Evolutionary conservation across 257 asterid species (phyloP).

Genomic region (Lavandula angustifolia): DNA sequence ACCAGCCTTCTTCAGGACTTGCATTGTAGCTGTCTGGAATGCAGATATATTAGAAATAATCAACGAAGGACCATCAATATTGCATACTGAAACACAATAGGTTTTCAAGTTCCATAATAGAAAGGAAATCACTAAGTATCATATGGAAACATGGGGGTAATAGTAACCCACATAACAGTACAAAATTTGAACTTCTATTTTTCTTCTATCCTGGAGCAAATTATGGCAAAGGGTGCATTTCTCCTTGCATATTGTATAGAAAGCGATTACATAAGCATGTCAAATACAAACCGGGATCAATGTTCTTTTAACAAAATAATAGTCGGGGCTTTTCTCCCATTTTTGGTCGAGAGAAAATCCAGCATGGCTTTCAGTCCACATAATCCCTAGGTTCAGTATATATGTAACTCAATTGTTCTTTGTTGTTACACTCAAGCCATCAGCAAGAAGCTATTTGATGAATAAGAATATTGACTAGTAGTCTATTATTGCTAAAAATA

Average conservation of each 20-base stretch:
- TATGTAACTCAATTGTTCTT: no score
- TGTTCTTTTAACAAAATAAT: not conserved
- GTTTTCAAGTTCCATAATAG: not conserved
- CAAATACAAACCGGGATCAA: no score
- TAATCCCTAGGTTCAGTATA: no score
- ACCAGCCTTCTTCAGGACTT: constrained; percentile 91
- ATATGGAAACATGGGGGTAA: not conserved
- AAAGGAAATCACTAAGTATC: not conserved
- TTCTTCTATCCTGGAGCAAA: no score
- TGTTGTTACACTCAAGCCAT: no score
- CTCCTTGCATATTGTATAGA: not conserved
- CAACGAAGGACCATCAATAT: not conserved
- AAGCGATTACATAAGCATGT: not conserved
- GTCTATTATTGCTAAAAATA: not conserved
- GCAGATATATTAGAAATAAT: not conserved
- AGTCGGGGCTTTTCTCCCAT: not conserved
- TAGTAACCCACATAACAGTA: not conserved
- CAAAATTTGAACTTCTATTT: not conserved
- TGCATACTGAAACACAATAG: not conserved
- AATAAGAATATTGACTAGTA: not conserved
- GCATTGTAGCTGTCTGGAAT: constrained; percentile 78
- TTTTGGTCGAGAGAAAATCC: not conserved
- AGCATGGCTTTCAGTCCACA: no score
- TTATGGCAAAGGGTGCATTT: not conserved
- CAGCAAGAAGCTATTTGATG: not conserved